Evolutionary conservation across 1,284 basidiomycete genomes (phyloP), one percentile per base, ranked within the genome.

Genomic region (Exobasidium rhododendri): DNA sequence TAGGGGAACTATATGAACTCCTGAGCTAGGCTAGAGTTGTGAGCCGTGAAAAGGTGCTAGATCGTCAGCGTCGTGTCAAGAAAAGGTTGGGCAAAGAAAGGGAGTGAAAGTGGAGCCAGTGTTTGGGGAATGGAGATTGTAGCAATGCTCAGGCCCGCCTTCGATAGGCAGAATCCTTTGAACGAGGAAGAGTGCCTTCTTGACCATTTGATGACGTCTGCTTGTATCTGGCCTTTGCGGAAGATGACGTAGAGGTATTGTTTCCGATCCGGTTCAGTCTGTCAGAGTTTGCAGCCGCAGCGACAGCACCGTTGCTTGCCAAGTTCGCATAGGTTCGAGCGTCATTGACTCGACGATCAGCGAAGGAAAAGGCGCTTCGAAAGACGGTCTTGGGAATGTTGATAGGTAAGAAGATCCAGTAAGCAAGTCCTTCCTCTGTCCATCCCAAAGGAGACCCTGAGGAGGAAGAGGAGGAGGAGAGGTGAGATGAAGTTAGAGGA

Each of bases 351-450:
- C 51, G 5, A 11, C 26, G 26, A 32, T 46, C 29, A 2, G 56
- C 56, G 28, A 57, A 55, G 14, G 47, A 50, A 20, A 50, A 14
- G 14, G 47, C 47, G 28, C 47, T 28, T 50, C 46, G 30, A 29
- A 62, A 20, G 7, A 50, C 57, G 10, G 60, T 30, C 35, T 57
- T 57, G 11, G 60, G 46, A 1, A 58, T 24, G n/a, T 51, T 62
- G 45, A 62, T 46, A 7, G 60, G 60, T 31, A 62, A 57, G 30
- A 54, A 50, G 20, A 58, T 29, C 26, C 58, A 57, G 43, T 57
- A 61, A 26, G 40, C 28, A 17, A 58, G 26, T 14, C 60, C 55
- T 24, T 32, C 45, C 35, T 62, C 60, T 45, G 56, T 32, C 59
- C 56, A 61, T 7, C 26, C 59, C 7, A 17, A 32, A 4, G 6